Conservation (phyloP, 2,329 filamentous ascomycete genomes). For the Pseudocercospora fijiensis region DNA sequence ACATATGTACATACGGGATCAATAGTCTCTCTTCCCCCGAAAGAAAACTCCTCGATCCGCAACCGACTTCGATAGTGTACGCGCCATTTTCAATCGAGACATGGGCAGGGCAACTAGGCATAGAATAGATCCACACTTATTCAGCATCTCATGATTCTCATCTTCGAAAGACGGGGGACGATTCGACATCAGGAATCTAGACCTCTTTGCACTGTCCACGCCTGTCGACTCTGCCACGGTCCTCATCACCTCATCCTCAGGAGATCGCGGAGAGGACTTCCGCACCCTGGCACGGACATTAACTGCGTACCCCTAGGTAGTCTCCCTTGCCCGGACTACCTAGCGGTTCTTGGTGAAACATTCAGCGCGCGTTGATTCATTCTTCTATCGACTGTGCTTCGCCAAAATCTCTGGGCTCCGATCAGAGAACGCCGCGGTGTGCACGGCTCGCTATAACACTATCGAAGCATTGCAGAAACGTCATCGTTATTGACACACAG, state of each 20-base stretch:
- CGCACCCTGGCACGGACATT: not conserved
- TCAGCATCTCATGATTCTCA: not conserved
- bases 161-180: not conserved
- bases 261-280: not conserved
- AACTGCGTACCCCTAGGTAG: not conserved
- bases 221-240: not conserved
- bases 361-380: not conserved
- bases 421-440: not conserved
- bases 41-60: not conserved
- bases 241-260: not conserved
- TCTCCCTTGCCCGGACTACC: not conserved
- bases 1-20: not conserved
- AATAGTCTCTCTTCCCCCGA: not conserved
- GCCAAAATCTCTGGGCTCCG: not conserved
- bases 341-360: not conserved
- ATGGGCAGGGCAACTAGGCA: too few relatives aligned
- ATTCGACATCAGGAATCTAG: not conserved
- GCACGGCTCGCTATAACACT: not conserved
- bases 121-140: not conserved
- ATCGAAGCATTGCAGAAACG: not conserved
- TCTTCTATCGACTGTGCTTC: not conserved
- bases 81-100: not conserved
- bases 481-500: not conserved
- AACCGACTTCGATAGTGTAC: slow-evolving; percentile 2
- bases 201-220: not conserved